Conservation (phyloP, 2,329 filamentous ascomycete species). For the Claviceps purpurea region DNA sequence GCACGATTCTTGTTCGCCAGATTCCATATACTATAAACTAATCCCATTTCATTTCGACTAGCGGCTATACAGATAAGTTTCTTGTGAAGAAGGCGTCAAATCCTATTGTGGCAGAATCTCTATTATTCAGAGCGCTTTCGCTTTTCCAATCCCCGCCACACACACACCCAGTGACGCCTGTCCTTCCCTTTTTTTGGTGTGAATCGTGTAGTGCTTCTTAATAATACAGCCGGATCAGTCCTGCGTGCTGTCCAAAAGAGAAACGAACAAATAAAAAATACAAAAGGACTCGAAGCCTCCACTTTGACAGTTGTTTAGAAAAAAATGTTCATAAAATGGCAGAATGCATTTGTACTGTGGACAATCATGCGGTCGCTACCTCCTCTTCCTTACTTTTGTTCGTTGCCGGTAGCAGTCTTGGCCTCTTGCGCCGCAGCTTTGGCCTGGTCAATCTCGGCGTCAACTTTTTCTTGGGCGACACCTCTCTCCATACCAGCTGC, state of each 20-base stretch:
- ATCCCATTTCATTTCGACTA: no score
- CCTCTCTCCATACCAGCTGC: conserved; percentile 32
- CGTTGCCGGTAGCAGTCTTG: conserved; percentile 7
- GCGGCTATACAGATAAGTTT: no score
- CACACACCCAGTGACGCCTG: no score
- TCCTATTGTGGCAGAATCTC: conserved; percentile 3
- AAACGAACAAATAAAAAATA: not conserved
- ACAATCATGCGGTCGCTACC: not conserved
- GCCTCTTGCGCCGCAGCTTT: conserved; percentile 16
- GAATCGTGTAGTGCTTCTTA: not conserved
- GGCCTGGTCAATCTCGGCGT: conserved; percentile 37
- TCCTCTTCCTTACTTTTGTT: conserved; percentile 1
- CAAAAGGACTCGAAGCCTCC: not conserved
- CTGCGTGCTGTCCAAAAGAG: not conserved
- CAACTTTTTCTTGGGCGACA: conserved; percentile 39
- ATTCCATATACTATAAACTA: no score
- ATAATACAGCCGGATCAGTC: conserved; percentile 1
- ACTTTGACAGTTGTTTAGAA: conserved; percentile 9
- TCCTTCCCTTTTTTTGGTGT: not conserved
- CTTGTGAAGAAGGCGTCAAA: not conserved
- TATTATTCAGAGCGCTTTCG: conserved; percentile 1
- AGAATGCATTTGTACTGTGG: not conserved
- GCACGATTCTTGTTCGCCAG: no score
- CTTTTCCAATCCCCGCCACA: not conserved
- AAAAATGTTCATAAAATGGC: conserved; percentile 14